A percentile compares a stretch with the other conserved stretches of the same genome.
These are phyloP conservation scores for Pyrus communis DNA, from an alignment of 306 rosid species.

Conservation along the genomic window DNA sequence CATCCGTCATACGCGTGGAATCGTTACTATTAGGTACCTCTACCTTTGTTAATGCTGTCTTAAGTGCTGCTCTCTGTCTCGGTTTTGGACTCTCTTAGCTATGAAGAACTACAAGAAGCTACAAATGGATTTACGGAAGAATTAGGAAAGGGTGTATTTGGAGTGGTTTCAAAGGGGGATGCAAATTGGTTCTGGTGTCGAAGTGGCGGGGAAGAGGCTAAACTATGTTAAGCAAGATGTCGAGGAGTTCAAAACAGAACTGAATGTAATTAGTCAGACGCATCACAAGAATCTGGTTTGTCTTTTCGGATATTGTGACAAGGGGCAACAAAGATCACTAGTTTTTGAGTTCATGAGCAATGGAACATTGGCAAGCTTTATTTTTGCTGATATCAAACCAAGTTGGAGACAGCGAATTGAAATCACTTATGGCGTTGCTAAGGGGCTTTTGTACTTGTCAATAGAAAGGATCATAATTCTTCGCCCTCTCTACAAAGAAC, in stretches of 20 bases:
- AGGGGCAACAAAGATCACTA: conserved; percentile 4
- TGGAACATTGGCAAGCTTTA: conserved; percentile 18
- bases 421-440: conserved; percentile 9
- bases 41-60: not conserved
- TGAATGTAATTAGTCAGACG: conserved; percentile 19
- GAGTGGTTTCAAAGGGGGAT: conserved; percentile 30
- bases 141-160: conserved; percentile 33
- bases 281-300: conserved; percentile 32
- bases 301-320: conserved; percentile 15
- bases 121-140: conserved; percentile 26
- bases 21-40: conserved; percentile 12
- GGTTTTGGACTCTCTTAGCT: conserved; percentile 14
- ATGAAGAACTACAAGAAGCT: conserved; percentile 25
- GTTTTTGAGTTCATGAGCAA: conserved; percentile 23
- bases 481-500: too few relatives aligned
- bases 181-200: not conserved
- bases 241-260: conserved; percentile 25
- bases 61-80: not conserved
- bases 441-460: too few relatives aligned
- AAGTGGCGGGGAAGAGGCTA: conserved; percentile 27
- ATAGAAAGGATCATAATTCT: too few relatives aligned
- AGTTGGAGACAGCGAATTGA: conserved; percentile 18
- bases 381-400: conserved; percentile 17
- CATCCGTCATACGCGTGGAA: not conserved
- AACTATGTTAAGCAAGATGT: not conserved